These are phyloP conservation scores for Globisporangium acanthophoron DNA, from an alignment of 352 stramenopile species.

Conservation along the genomic window DNA sequence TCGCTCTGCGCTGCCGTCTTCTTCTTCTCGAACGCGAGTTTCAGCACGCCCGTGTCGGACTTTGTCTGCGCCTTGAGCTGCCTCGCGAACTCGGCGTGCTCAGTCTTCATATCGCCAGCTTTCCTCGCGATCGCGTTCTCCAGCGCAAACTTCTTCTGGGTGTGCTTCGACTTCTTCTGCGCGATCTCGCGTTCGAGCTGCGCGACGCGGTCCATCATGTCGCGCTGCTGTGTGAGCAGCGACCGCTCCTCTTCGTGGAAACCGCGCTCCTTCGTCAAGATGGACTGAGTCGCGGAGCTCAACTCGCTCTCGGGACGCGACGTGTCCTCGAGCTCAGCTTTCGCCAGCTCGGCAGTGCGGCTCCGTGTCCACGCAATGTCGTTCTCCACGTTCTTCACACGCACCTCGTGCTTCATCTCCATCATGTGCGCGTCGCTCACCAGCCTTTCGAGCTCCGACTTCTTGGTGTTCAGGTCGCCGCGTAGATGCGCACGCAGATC, in stretches of 20 bases:
- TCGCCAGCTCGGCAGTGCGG: constrained; percentile 41
- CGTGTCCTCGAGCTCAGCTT: constrained; percentile 23
- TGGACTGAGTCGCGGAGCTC: constrained; percentile 7
- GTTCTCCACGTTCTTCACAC: constrained; percentile 41
- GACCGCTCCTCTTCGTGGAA: constrained; percentile 54
- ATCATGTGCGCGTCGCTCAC: constrained; percentile 42
- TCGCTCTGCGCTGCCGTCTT: constrained; percentile 27
- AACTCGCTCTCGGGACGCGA: constrained; percentile 26
- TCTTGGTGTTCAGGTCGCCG: constrained; percentile 41
- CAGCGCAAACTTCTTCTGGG: constrained; percentile 42
- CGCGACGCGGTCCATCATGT: constrained; percentile 49
- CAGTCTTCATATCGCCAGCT: constrained; percentile 26
- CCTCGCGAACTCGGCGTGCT: constrained; percentile 41
- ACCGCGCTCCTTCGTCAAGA: constrained; percentile 39
- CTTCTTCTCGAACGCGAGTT: constrained; percentile 43
- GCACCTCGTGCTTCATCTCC: constrained; percentile 51
- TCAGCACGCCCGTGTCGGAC: constrained; percentile 37
- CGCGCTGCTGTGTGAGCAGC: constrained; percentile 47
- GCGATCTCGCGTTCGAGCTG: constrained; percentile 49
- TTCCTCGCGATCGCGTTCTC: constrained; percentile 34
- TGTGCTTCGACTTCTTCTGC: constrained; percentile 56
- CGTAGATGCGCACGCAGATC: constrained; percentile 37
- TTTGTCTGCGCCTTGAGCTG: constrained; percentile 57
- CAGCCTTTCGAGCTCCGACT: constrained; percentile 37
- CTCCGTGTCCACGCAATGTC: constrained; percentile 51